Base-by-base conservation (phyloP, 1,284 basidiomycete species). In the Boletus holoroseus region DNA sequence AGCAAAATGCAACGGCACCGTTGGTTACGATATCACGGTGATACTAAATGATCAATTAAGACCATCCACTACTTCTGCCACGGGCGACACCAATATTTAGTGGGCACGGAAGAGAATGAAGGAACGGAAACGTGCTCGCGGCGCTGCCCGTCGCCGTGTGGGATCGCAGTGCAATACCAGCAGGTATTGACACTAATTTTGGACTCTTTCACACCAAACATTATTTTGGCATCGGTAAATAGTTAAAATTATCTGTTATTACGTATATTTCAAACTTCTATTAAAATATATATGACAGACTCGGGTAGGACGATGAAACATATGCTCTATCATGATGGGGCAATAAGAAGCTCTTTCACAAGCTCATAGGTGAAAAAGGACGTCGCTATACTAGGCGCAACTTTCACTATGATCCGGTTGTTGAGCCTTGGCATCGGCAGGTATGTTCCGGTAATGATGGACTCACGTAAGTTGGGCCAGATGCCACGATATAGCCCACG, bases 381-480 rank as follows among this genome's bases (percentile, higher is more conserved):
- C 30, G 88, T 93, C 26, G 91, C 90, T 57, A 94, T 93, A 60
- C 88, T 91, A n/a, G 91, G 91, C 3, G 90, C 86, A 18, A 93
- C 91, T 71, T 93, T 91, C 56, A 91, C 88, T 90, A 64, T 49
- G 30, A 43, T 56, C 39, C 45, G 43, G 52, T 51, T 5, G 53
- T 55, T 43, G 52, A 44, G 45, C 24, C 12, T 50, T 24, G 22
- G 24, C 32, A 28, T 46, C 44, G 36, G 36, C 36, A 44, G n/a
- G n/a, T 24, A 37, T 13, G 55, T 60, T 54, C 62, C 47, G 36
- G 47, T 42, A 30, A 30, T 32, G 16, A 49, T 52, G 50, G 27
- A 85, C 84, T 77, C 77, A 85, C 93, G 77, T 55, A 97, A 72
- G 70, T 97, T 97, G 11, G 94, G 92, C 81, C 90, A 90, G 39